Base-by-base conservation (phyloP, 2,329 filamentous ascomycete species). In the Acrocalymma vagum region DNA sequence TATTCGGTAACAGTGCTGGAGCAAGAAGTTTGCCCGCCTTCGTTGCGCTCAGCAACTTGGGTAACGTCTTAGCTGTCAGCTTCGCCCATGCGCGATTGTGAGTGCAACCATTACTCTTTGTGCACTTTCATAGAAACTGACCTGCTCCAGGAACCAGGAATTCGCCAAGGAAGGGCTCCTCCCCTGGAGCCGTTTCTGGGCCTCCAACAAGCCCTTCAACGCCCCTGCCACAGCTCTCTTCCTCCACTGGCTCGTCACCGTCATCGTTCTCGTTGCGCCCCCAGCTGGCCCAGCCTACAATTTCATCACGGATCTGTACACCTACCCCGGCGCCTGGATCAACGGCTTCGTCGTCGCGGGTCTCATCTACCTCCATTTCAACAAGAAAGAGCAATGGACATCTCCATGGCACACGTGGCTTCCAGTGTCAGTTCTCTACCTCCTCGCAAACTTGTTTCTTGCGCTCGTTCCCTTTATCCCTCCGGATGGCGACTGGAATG, bases 111-210 rank as follows among this genome's bases (percentile, higher is more conserved):
- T n/a, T n/a, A n/a, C n/a, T n/a, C n/a, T n/a, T n/a, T n/a, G n/a
- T n/a, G n/a, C n/a, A n/a, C n/a, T n/a, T n/a, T n/a, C n/a, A n/a
- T n/a, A n/a, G n/a, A n/a, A n/a, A n/a, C n/a, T n/a, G n/a, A n/a
- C n/a, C n/a, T n/a, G n/a, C n/a, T n/a, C n/a, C n/a, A n/a, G n/a
- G 8, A 84, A 82, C 51, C 82, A 85, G 49, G 85, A 88, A 62
- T 72, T 89, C 29, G 86, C 82, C 1, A 87, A 86, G 56, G 86
- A 90, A 56, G 85, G 85, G 0, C 71, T 89, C 5, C 58, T 89
- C 10, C 86, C 86, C 0, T 86, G 78, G 38, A 83, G 81, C 45
- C 75, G 76, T 3, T 80, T 89, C 61, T 88, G 83, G 82, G 85
- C 85, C 0, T 87, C 83, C 3, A 85, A 84, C 57, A 81, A 79